Evolutionary conservation across 2,329 filamentous ascomycete genomes (phyloP).

Genomic region (Pseudocercospora cruenta): DNA sequence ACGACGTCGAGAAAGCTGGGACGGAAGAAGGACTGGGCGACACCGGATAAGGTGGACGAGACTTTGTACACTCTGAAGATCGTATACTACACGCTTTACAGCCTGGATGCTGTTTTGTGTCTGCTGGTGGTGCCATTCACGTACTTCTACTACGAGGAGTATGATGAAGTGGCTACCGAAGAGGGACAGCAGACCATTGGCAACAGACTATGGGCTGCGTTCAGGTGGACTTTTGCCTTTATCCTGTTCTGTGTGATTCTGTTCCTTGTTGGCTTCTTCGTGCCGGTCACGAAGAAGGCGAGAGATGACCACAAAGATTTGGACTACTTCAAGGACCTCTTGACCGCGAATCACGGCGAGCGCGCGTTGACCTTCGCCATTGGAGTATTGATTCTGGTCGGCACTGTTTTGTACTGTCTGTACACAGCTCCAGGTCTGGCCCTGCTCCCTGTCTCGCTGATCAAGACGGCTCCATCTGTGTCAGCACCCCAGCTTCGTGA

Average conservation of each 20-base stretch:
- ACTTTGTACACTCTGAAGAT: slow-evolving; percentile 82
- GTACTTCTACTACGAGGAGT: slow-evolving; percentile 98
- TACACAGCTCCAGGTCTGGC: slow-evolving; percentile 91
- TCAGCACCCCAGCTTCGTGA: slow-evolving; percentile 79
- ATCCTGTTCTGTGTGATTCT: slow-evolving; percentile 77
- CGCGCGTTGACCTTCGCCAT: slow-evolving; percentile 88
- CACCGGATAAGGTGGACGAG: slow-evolving; percentile 73
- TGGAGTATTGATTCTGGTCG: slow-evolving; percentile 84
- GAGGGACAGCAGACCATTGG: slow-evolving; percentile 72
- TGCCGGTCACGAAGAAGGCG: slow-evolving; percentile 73
- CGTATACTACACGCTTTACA: slow-evolving; percentile 92
- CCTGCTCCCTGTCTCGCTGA: slow-evolving; percentile 83
- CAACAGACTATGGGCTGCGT: slow-evolving; percentile 76
- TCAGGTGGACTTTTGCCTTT: slow-evolving; percentile 90
- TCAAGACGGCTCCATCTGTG: slow-evolving; percentile 86
- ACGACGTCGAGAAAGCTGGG: slow-evolving; percentile 77
- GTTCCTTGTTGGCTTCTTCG: slow-evolving; percentile 92
- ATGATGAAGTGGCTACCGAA: slow-evolving; percentile 86
- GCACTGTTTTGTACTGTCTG: slow-evolving; percentile 80
- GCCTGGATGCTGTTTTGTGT: slow-evolving; percentile 85
- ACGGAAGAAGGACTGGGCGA: slow-evolving; percentile 92
- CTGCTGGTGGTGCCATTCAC: slow-evolving; percentile 89
- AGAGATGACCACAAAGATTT: slow-evolving; percentile 72
- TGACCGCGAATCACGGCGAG: slow-evolving; percentile 87
- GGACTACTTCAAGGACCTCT: slow-evolving; percentile 86